phyloP scores from a whole-genome alignment of 2,329 filamentous ascomycete species.

The Arthrobotrys entomopaga region DNA sequence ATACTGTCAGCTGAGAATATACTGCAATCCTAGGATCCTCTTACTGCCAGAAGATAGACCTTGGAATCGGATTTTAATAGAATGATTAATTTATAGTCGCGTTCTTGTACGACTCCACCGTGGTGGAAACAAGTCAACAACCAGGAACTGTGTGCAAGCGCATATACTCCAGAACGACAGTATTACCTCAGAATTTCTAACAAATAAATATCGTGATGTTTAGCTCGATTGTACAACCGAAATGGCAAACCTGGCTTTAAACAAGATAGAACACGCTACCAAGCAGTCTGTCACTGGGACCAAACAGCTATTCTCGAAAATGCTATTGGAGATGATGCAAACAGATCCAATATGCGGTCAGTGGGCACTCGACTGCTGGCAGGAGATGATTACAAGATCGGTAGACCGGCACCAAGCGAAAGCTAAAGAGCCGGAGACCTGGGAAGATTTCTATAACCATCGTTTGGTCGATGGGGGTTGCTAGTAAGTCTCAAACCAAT shows the following conservation, averaged over 20 bases:
- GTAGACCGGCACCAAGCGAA: neutral
- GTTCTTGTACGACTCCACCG: conserved; percentile 2
- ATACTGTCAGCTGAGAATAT: too few species aligned
- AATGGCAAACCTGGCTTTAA: neutral
- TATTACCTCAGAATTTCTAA: too few species aligned
- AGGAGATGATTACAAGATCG: neutral
- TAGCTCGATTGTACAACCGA: neutral
- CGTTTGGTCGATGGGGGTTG: conserved; percentile 5
- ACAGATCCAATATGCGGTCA: neutral
- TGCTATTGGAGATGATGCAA: neutral
- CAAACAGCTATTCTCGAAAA: conserved; percentile 2
- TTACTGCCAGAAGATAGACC: neutral
- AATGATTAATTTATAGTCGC: neutral
- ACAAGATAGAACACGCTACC: neutral
- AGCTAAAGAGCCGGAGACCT: neutral
- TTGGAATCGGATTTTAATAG: too few species aligned
- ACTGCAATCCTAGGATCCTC: too few species aligned
- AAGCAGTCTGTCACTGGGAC: neutral
- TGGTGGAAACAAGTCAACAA: neutral
- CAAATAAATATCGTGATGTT: neutral
- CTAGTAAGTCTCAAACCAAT: conserved; percentile 1
- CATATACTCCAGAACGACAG: neutral
- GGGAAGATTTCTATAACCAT: neutral
- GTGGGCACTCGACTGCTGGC: neutral
- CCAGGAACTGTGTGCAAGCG: neutral